Evolutionary conservation across 192 early-diverging fungal genomes (phyloP).

Genomic region (Backusella westeae): DNA sequence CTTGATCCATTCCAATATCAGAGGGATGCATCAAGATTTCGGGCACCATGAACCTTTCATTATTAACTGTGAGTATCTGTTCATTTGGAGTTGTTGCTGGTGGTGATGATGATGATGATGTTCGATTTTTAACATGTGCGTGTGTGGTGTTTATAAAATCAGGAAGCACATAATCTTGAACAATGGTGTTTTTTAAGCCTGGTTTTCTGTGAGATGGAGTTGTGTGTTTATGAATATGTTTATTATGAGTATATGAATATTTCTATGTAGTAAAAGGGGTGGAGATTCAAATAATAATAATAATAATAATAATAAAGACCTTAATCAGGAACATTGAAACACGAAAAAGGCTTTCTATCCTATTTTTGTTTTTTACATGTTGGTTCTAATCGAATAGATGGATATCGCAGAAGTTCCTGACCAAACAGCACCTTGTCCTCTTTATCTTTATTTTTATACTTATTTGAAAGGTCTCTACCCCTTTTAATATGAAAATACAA

Average conservation of each 20-base stretch:
- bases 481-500: neutral
- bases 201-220: conserved; percentile 33
- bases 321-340: neutral
- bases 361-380: neutral
- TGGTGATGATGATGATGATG: neutral
- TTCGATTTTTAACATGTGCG: conserved; percentile 51
- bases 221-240: neutral
- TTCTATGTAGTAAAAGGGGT: too few species aligned
- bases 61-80: conserved; percentile 65
- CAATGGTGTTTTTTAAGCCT: conserved; percentile 45
- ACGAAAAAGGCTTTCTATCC: neutral
- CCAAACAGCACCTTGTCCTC: too few species aligned
- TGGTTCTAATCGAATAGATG: neutral
- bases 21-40: conserved; percentile 73
- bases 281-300: neutral
- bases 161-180: conserved; percentile 67
- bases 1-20: conserved; percentile 73
- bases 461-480: neutral
- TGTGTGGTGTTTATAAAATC: conserved; percentile 51
- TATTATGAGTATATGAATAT: neutral
- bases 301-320: neutral
- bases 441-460: neutral
- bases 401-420: neutral
- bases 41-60: conserved; percentile 76
- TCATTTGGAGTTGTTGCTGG: conserved; percentile 17